Percentiles rank a stretch among this genome's conserved stretches.
These are phyloP conservation scores for Cytospora chrysosperma DNA, from an alignment of 2,329 filamentous ascomycete species.

Conservation along the genomic window DNA sequence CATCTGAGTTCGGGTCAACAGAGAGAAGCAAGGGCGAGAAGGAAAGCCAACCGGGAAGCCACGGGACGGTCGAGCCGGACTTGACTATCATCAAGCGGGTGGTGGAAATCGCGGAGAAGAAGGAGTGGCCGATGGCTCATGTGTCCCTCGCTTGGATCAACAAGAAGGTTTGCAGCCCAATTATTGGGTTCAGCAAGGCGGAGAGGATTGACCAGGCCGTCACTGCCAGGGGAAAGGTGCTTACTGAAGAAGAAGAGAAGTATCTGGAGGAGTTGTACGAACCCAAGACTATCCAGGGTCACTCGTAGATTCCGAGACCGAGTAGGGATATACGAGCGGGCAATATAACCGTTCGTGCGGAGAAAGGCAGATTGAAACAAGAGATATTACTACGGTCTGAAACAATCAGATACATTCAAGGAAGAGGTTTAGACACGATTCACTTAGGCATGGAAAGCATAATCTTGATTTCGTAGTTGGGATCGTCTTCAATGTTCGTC, in stretches of 20 bases:
- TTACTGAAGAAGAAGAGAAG: constrained; percentile 58
- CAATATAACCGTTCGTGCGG: background rate
- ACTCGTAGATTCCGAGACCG: constrained; percentile 23
- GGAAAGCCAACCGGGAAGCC: constrained; percentile 30
- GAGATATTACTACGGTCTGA: background rate
- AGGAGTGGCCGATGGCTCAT: constrained; percentile 56
- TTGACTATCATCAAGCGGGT: constrained; percentile 32
- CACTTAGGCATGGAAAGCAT: no score
- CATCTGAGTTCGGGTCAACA: constrained; percentile 31
- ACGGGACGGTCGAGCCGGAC: constrained; percentile 36
- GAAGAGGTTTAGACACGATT: no score
- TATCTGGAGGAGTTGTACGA: constrained; percentile 63
- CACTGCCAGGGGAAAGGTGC: constrained; percentile 41
- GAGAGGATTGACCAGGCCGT: constrained; percentile 63
- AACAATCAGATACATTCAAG: no score
- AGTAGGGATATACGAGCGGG: background rate
- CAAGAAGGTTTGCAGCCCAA: constrained; percentile 54
- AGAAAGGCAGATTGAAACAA: no score
- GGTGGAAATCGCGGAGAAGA: constrained; percentile 32
- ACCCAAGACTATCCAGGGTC: constrained; percentile 48
- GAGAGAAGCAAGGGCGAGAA: constrained; percentile 35
- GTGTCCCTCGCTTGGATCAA: constrained; percentile 64
- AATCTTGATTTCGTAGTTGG: no score
- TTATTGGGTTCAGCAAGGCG: constrained; percentile 59
- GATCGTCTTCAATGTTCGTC: no score